These are phyloP conservation scores for Wallacemonas sp. DNA, from an alignment of 208 protist species.

Conservation along the genomic window DNA sequence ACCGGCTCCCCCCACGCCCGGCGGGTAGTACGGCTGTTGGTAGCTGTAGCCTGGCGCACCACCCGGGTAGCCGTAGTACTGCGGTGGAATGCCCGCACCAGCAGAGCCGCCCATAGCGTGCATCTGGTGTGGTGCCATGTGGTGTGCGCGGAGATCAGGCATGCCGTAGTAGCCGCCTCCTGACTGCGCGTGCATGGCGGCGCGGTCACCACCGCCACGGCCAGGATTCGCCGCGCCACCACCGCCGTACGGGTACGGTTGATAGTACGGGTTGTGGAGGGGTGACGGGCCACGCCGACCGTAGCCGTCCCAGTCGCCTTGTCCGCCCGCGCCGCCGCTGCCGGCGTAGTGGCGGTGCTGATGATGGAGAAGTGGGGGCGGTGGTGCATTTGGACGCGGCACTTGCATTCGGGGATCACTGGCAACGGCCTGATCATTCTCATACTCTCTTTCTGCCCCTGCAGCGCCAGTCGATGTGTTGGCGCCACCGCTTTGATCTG, in stretches of 20 bases:
- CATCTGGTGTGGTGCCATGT: too few relatives aligned
- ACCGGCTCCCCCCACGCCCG: too few relatives aligned
- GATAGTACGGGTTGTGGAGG: not conserved
- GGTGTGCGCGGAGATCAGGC: not conserved
- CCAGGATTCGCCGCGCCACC: not conserved
- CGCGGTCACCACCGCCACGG: too few relatives aligned
- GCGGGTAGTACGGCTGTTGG: too few relatives aligned
- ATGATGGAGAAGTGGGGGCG: not conserved
- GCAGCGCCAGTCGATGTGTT: too few relatives aligned
- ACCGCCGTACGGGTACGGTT: not conserved
- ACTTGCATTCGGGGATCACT: too few relatives aligned
- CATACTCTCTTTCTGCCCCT: too few relatives aligned
- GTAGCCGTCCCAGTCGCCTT: not conserved
- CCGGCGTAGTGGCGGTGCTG: not conserved
- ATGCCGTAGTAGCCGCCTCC: slow-evolving; percentile 9
- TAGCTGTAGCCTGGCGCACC: too few relatives aligned
- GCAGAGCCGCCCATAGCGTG: too few relatives aligned
- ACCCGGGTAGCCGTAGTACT: slow-evolving; percentile 11
- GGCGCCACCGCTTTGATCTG: too few relatives aligned
- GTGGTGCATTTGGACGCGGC: not conserved
- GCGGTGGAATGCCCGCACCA: not conserved
- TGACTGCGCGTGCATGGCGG: too few relatives aligned
- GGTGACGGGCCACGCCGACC: not conserved
- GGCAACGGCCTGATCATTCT: too few relatives aligned
- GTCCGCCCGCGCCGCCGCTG: not conserved